Evolutionary conservation across 139 green algal species (phyloP), one percentile per base, ranked within the genome.

Genomic region (Zygnema cylindricum): DNA sequence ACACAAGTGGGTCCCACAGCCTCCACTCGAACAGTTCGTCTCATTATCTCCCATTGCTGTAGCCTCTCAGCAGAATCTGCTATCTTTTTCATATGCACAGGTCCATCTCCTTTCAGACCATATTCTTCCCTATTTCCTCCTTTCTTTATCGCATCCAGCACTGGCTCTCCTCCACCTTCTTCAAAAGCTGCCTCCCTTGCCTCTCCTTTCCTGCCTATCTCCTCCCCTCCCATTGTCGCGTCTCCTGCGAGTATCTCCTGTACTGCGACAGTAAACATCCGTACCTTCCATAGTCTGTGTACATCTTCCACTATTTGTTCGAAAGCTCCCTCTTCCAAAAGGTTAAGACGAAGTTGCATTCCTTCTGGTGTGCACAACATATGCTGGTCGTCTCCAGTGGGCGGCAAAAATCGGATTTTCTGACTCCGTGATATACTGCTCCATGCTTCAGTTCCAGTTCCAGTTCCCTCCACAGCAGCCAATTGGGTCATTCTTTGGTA

Each of bases 301-400:
- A 85, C 33, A 41, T 85, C 77, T 63, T 63, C 71, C 11, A 79
- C 3, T 16, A 79, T 79, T 16, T 79, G 71, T 16, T 79, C 71
- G 11, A 79, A 43, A 25, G 71, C 71, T 25, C 40, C 71, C 39
- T 11, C 71, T 49, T 43, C 40, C 71, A 79, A 16, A 79, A 43
- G 71, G 39, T 43, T 79, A 7, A 57, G 41, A 43, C 16, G 41
- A 11, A 79, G 38, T 11, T 49, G 7, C 39, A 79, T 25, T 49
- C 71, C 71, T 49, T 3, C 40, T 11, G 71, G 71, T 16, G 71
- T 79, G 11, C 71, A 79, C 16, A 79, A 3, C 71, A 79, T 79
- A 49, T 49, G 71, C 40, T 43, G 7, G 11, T 79, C 71, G 7
- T 43, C 40, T 79, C 16, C 71, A 16, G 7, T 3, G 11, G 71